Evolutionary conservation across 495 filamentous ascomycete species (phyloP).

Genomic region (Jackrogersella minutella): DNA sequence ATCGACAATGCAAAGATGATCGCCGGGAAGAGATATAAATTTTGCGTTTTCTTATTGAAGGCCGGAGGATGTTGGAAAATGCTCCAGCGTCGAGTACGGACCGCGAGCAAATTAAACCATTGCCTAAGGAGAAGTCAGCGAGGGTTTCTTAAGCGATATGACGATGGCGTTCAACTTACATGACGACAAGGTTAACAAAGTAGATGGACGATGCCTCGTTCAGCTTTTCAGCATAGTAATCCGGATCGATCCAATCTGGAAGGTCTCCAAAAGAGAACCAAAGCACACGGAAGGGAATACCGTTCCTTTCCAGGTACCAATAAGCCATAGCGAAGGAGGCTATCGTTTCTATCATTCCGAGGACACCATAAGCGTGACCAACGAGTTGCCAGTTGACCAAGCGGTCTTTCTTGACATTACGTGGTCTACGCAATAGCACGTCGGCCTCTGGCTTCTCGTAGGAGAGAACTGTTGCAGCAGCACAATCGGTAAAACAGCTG

Average conservation of each 20-base stretch:
- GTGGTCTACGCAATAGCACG: conserved; percentile 66
- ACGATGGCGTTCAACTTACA: conserved; percentile 50
- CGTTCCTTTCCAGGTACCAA: conserved; percentile 67
- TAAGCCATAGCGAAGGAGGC: conserved; percentile 70
- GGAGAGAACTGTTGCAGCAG: conserved; percentile 69
- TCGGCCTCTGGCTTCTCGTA: conserved; percentile 78
- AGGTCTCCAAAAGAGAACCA: conserved; percentile 68
- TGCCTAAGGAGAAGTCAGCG: conserved; percentile 53
- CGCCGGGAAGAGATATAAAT: conserved; percentile 69
- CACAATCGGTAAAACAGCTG: conserved; percentile 74
- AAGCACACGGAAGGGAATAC: conserved; percentile 63
- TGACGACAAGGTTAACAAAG: conserved; percentile 76
- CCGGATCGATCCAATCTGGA: conserved; percentile 54
- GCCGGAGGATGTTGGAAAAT: conserved; percentile 71
- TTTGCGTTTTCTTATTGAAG: conserved; percentile 64
- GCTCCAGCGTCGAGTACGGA: conserved; percentile 69
- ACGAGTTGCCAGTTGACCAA: conserved; percentile 72
- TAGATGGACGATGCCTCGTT: conserved; percentile 72
- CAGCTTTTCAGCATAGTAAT: conserved; percentile 56
- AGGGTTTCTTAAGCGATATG: neutral
- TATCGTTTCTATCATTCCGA: conserved; percentile 67
- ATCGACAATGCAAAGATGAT: conserved; percentile 69
- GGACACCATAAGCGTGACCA: conserved; percentile 68
- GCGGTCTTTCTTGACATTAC: conserved; percentile 65
- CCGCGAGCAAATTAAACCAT: conserved; percentile 72